phyloP scores from a whole-genome alignment of 768 basidiomycete genomes.

The Myochromella boudieri region DNA sequence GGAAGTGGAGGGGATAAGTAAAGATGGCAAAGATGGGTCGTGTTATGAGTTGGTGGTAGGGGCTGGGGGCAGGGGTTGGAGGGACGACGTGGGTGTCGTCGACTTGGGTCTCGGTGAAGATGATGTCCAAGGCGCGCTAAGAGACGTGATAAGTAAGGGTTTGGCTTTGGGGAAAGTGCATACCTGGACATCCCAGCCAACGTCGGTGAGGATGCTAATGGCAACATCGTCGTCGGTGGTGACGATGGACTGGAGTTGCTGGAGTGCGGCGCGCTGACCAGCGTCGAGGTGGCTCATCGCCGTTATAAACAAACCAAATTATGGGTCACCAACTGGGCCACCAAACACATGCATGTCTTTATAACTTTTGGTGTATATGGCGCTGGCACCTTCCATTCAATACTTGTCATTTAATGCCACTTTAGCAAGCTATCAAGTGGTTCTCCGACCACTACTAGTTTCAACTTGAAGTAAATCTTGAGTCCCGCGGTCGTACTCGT shows the following conservation, averaged over 20 bases:
- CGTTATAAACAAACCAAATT: background rate
- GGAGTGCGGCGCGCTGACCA: slow-evolving; percentile 28
- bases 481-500: too few relatives aligned
- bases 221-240: slow-evolving; percentile 63
- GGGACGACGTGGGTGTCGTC: slow-evolving; percentile 44
- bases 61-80: slow-evolving; percentile 20
- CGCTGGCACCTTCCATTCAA: too few relatives aligned
- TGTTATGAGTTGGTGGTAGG: slow-evolving; percentile 14
- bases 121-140: slow-evolving; percentile 59
- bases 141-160: background rate
- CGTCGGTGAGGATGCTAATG: slow-evolving; percentile 56
- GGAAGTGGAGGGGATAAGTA: slow-evolving; percentile 57
- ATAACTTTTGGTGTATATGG: too few relatives aligned
- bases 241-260: slow-evolving; percentile 57
- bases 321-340: too few relatives aligned
- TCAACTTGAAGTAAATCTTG: too few relatives aligned
- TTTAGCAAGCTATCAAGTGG: too few relatives aligned
- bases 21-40: slow-evolving; percentile 49
- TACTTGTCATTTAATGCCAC: too few relatives aligned
- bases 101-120: slow-evolving; percentile 48
- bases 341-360: too few relatives aligned
- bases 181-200: slow-evolving; percentile 74
- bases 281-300: slow-evolving; percentile 20
- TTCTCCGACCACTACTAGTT: too few relatives aligned
- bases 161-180: slow-evolving; percentile 12